Conservation (phyloP, 2,329 filamentous ascomycete species). For the Golovinomyces cichoracearum region DNA sequence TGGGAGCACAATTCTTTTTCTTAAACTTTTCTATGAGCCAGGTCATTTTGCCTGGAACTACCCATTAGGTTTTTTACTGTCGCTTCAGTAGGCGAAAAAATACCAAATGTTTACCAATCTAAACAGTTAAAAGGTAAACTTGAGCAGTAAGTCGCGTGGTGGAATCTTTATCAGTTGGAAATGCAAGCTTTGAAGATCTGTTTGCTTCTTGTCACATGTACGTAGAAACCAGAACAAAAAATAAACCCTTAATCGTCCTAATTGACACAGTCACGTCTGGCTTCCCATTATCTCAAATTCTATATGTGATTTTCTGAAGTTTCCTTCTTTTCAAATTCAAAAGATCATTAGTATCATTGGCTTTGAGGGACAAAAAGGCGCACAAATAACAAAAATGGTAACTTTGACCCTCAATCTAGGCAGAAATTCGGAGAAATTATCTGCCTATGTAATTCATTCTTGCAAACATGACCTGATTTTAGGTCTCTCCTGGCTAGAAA, state of each 20-base stretch:
- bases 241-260: background rate
- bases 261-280: background rate
- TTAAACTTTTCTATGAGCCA: too few relatives aligned
- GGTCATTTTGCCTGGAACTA: too few relatives aligned
- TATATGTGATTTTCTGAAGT: background rate
- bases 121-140: too few relatives aligned
- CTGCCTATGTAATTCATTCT: background rate
- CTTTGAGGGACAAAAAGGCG: background rate
- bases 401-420: background rate
- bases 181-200: background rate
- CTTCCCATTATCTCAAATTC: background rate
- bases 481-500: background rate
- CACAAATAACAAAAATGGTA: background rate
- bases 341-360: background rate
- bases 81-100: too few relatives aligned
- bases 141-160: conserved; percentile 1
- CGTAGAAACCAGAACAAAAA: background rate
- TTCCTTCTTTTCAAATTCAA: background rate
- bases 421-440: background rate
- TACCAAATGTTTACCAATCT: too few relatives aligned
- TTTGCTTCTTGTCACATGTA: background rate
- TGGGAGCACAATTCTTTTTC: too few relatives aligned
- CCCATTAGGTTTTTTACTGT: too few relatives aligned
- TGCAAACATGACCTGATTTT: background rate
- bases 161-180: background rate